Base-by-base conservation (phyloP, 1,284 basidiomycete species). In the Microstroma glucosiphilum region DNA sequence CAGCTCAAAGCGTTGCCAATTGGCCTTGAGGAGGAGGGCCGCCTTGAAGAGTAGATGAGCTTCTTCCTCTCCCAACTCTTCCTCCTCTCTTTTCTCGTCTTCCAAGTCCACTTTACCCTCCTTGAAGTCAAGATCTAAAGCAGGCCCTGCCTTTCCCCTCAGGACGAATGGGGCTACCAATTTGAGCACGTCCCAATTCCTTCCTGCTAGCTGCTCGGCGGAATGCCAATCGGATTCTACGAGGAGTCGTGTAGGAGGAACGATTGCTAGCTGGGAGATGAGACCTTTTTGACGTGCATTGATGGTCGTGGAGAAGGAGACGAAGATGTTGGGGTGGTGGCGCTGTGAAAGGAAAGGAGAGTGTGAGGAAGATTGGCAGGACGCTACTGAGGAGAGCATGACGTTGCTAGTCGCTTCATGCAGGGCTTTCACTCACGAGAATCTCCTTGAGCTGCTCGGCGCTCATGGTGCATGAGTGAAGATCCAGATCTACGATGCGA, bases 401-500 rank as follows among this genome's bases (percentile, higher is more conserved):
- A 12, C 17, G 43, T 12, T 12, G 12, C 15, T 3, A n/a, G 17
- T 6, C 30, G 30, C 30, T 37, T 37, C 30, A 3, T 37, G 4
- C 3, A 37, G 30, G 9, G 30, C 4, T 37, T 37, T 9, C 4
- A 48, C 43, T 48, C 21, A 48, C 43, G 13, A 54, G 65, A 23
- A 76, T 62, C 6, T 64, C 66, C 15, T 23, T 54, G 42, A 78
- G 69, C 48, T 70, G 67, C 46, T 70, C 66, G 40, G 62, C 61
- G 58, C 71, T 71, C 40, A 76, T 66, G 2, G 76, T 76, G 65
- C 75, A 78, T 26, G 71, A 74, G 58, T 78, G 76, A 19, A 78
- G 61, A 3, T 67, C 68, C 3, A 76, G 25, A 9, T 59, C 59
- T 67, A 40, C 7, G 17, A 57, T 17, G 15, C 21, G 30, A 15